Conservation (phyloP, 2,329 filamentous ascomycete species). For the Parafenestella ontariensis region DNA sequence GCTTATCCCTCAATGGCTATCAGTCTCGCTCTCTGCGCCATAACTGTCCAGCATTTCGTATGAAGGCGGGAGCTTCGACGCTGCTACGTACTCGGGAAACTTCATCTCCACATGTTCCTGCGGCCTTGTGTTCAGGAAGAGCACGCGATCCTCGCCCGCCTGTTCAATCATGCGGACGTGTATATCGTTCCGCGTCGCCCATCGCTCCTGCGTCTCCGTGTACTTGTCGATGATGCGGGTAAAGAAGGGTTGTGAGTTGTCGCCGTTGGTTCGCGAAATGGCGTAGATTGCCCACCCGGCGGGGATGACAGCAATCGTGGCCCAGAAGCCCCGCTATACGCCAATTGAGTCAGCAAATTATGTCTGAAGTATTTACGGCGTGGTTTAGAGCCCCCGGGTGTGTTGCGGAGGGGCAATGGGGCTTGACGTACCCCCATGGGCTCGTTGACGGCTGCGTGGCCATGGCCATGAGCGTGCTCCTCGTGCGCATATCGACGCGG, state of each 20-base stretch:
- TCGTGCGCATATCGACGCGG: constrained; percentile 52
- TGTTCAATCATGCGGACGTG: constrained; percentile 68
- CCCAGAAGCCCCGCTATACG: constrained; percentile 55
- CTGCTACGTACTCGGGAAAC: constrained; percentile 67
- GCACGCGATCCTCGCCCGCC: constrained; percentile 67
- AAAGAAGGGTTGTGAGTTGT: constrained; percentile 52
- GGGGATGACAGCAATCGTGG: constrained; percentile 56
- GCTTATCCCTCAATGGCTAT: neutral
- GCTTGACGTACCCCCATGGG: constrained; percentile 58
- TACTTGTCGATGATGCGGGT: constrained; percentile 64
- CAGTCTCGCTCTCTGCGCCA: neutral
- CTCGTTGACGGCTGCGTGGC: constrained; percentile 53
- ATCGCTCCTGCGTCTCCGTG: constrained; percentile 60
- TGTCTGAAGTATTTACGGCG: neutral
- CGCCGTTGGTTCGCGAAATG: constrained; percentile 49
- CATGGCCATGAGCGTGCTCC: constrained; percentile 44
- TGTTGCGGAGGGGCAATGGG: constrained; percentile 16
- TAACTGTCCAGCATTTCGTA: neutral
- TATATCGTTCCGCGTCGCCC: constrained; percentile 64
- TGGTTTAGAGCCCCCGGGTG: neutral
- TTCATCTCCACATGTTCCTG: constrained; percentile 61
- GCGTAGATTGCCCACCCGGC: constrained; percentile 54
- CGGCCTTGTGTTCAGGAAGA: constrained; percentile 61
- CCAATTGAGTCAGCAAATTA: constrained; percentile 31
- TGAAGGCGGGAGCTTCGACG: neutral